Base-by-base conservation (phyloP, 768 basidiomycete genomes). In the Obba rivulosa region DNA sequence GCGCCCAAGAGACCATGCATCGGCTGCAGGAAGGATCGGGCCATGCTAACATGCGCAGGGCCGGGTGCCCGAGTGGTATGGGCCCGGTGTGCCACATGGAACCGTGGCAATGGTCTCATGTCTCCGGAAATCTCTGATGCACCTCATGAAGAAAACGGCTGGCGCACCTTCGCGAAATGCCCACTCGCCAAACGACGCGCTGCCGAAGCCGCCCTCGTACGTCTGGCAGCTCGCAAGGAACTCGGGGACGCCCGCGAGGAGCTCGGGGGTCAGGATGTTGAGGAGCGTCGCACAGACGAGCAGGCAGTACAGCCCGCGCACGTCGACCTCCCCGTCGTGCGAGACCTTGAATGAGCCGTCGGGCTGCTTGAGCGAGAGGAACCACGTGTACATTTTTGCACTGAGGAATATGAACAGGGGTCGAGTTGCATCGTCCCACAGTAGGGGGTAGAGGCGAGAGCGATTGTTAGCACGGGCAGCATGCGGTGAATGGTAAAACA, bases 261-360 rank as follows among this genome's bases (percentile, higher is more conserved):
- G 83, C 49, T 89, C 92, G 0, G 93, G 92, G 0, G 95, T 97
- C 40, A 97, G 68, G 16, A 99, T 67, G 56, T 96, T 80, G 37
- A 97, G 76, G 20, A 99, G 71, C 2, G 83, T 79, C 0, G 94
- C 92, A 2, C 83, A 79, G 2, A 83, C 83, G 11, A 99, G 77
- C 1, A 97, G 79, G 62, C 95, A 96, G 62, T 98, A 99, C 24
- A 88, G 85, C 0, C 93, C 96, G n/a, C 94, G 81, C 43, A 96
- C 92, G 61, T 99, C 96, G 13, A 98, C 86, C 65, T 99, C 96
- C 13, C 83, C 90, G 46, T 91, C 79, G 39, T 81, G 74, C 14
- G 90, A 80, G 9, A 98, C 96, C 17, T 87, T 75, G 66, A 97
- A 98, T 0, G 92, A 92, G 0, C 96, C 96, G 61, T 98, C 94